Conservation (phyloP, 371 early-diverging fungal species). For the Mucor velutinosus region DNA sequence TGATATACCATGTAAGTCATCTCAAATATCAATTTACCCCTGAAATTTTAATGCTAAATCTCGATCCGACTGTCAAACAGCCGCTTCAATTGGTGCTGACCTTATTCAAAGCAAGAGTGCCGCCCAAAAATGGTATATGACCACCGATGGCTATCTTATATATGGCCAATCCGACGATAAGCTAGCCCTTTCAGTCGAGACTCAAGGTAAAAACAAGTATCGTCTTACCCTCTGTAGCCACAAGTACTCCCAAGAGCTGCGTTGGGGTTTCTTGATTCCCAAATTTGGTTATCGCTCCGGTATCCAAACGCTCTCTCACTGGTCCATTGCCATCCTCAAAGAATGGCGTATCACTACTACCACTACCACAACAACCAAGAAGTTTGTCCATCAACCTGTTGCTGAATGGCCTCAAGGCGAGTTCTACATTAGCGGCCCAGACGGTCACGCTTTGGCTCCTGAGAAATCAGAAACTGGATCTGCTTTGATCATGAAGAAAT, state of each 20-base stretch:
- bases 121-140: slow-evolving; percentile 27
- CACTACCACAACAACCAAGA: not conserved
- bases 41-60: not conserved
- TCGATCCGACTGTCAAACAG: not conserved
- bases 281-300: slow-evolving; percentile 26
- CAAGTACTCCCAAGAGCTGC: slow-evolving; percentile 17
- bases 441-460: slow-evolving; percentile 35
- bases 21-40: slow-evolving; percentile 1
- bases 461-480: slow-evolving; percentile 36
- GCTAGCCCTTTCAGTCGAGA: slow-evolving; percentile 26
- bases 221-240: slow-evolving; percentile 16
- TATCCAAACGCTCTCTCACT: slow-evolving; percentile 23
- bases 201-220: slow-evolving; percentile 7
- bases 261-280: slow-evolving; percentile 34
- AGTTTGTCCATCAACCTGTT: slow-evolving; percentile 17
- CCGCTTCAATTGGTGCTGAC: slow-evolving; percentile 17
- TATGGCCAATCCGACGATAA: slow-evolving; percentile 27
- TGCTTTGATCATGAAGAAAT: slow-evolving; percentile 31
- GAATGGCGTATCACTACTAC: slow-evolving; percentile 19
- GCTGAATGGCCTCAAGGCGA: slow-evolving; percentile 44
- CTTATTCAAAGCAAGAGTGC: slow-evolving; percentile 16
- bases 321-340: slow-evolving; percentile 23
- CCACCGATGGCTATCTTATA: slow-evolving; percentile 26
- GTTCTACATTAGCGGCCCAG: slow-evolving; percentile 38
- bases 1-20: slow-evolving; percentile 35